Base-by-base conservation (phyloP, 305 asterid genomes). In the Rubia balearica region DNA sequence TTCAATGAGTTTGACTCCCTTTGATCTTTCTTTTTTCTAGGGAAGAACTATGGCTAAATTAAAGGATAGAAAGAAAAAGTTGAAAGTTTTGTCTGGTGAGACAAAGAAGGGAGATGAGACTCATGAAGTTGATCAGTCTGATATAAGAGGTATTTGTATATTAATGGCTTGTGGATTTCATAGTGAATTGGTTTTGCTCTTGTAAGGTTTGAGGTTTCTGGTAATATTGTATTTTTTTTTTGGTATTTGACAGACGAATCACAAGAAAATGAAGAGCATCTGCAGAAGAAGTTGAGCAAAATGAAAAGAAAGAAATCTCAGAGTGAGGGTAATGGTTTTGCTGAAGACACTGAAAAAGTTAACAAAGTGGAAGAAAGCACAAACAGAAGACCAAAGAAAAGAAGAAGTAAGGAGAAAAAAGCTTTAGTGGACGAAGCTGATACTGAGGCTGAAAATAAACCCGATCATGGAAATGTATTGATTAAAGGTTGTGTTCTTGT, bases 381-480 rank as follows among this genome's bases (percentile, higher is more conserved):
- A 42, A 77, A 67, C 77, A 72, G 48, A 72, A 85, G 79, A 64
- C 64, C 65, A 38, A 80, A 69, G 68, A 80, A 75, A 80, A 89
- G 79, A 83, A 83, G 73, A 65, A 83, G 78, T 60, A 84, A 80
- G 69, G 78, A 41, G 45, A 80, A 73, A 71, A 69, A 51, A 62
- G 63, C 67, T 73, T 76, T 55, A 71, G 56, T 45, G 51, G 73
- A 65, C 36, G 72, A 72, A 41, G 59, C 38, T 61, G 57, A 60
- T 6, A 59, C 27, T 55, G 82, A 62, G 51, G 74, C 41, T 70
- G 78, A 72, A 7, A 77, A 75, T 64, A 72, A 60, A 12, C 41
- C 73, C 40, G 74, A 78, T 77, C 75, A 68, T 69, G 72, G 67
- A 74, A 71, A 61, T 71, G 87, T 88, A 85, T 82, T 49, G 68